Evolutionary conservation across 805 yeast genomes (phyloP), one percentile per base, ranked within the genome.

Genomic region (Starmerella potacharoeniae): DNA sequence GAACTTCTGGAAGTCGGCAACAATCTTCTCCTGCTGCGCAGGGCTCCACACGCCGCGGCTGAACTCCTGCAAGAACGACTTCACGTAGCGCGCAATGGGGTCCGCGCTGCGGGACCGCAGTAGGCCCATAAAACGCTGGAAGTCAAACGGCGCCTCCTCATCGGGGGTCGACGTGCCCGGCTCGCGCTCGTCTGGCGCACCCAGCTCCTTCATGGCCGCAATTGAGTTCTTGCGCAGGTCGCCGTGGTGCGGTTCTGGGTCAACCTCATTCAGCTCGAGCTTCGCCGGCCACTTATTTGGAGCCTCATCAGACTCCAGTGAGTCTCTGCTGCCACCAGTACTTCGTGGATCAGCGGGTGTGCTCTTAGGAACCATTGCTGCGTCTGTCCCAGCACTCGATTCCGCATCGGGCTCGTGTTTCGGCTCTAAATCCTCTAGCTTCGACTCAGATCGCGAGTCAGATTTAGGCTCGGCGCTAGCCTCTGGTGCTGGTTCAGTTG

Each of bases 1-100:
- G 66, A 90, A 90, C 0, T 61, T 64, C 63, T 84, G 81, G 71
- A 95, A 93, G 64, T 95, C 96, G 35, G 69, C 72, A 0, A 90
- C 75, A 33, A 90, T 75, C 66, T 86, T 87, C 17, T 76, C 76
- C 69, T 91, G 95, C 67, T 93, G 97, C 6, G 77, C 74, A 0
- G 83, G 77, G 0, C 84, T 76, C 84, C 95, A 87, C 1, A 77
- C 73, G 51, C 78, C 80, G 58, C 82, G 78, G 49, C 78, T 73
- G 51, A 91, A 93, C 55, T 88, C 91, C 45, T 75, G 77, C 46
- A 95, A 70, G 63, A 93, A 95, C 1, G 96, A 87, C 62, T 84
- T 81, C 42, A 90, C 78, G 65, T 91, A 93, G 55, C 87, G 78
- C 6, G 90, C 89, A 39, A 89, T 77, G 0, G 97, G 97, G 55